Conservation (phyloP, 1,284 basidiomycete genomes). For the Wallemia mellicola region DNA sequence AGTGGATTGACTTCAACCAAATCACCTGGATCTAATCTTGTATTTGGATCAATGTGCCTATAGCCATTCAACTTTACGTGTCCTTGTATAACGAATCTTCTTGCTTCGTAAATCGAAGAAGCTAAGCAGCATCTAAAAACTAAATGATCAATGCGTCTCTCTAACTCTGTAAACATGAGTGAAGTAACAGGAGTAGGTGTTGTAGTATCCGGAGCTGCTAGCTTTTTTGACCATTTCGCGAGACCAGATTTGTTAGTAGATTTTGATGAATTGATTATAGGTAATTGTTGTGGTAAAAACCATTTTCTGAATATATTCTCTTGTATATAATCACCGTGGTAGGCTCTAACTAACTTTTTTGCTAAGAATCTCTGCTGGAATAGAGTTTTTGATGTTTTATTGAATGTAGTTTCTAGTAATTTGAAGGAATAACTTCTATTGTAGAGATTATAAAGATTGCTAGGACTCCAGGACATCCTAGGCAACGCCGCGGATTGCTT, state of each 20-base stretch:
- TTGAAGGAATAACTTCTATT: background rate
- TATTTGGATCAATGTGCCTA: constrained; percentile 59
- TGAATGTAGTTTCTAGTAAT: constrained; percentile 23
- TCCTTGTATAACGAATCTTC: constrained; percentile 58
- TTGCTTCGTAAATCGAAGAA: constrained; percentile 62
- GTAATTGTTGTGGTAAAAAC: constrained; percentile 65
- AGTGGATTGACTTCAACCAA: constrained; percentile 63
- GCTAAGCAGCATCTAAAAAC: constrained; percentile 79
- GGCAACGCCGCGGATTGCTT: background rate
- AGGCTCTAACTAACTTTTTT: constrained; percentile 67
- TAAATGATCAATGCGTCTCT: constrained; percentile 71
- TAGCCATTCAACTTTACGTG: constrained; percentile 68
- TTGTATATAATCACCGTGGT: constrained; percentile 84
- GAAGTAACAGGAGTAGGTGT: constrained; percentile 33
- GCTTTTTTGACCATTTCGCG: constrained; percentile 13
- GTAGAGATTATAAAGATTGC: background rate
- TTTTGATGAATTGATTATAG: constrained; percentile 39
- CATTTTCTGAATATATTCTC: constrained; percentile 82
- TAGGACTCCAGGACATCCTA: background rate
- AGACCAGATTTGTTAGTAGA: background rate
- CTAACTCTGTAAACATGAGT: constrained; percentile 77
- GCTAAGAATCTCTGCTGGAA: constrained; percentile 80
- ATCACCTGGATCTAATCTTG: constrained; percentile 76
- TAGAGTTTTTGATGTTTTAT: constrained; percentile 29
- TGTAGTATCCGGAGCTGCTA: constrained; percentile 3